Percentiles rank a stretch among this genome's conserved stretches.
Evolutionary conservation across 176 grass and related monocot genomes (phyloP).

Genomic region (Triticum urartu): DNA sequence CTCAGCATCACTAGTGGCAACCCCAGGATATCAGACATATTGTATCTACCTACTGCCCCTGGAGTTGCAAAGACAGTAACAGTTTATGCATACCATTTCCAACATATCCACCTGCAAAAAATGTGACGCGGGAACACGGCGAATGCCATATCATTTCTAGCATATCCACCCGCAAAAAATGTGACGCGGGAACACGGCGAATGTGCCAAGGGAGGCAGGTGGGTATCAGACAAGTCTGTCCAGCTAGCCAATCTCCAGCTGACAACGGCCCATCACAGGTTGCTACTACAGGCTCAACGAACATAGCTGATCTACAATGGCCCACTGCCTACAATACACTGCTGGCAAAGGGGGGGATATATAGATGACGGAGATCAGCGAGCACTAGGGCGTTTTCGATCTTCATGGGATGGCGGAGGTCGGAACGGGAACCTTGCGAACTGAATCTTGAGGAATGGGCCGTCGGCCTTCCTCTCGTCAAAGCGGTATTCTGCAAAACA

Average conservation of each 20-base stretch:
- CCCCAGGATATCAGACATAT: not conserved
- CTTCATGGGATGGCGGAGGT: slow-evolving; percentile 14
- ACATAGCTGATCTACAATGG: not conserved
- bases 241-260: not conserved
- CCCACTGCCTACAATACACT: not conserved
- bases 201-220: not conserved
- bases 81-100: not conserved
- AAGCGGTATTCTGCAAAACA: slow-evolving; percentile 64
- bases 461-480: slow-evolving; percentile 64
- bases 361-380: not conserved
- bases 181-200: not conserved
- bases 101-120: not conserved
- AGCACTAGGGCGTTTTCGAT: not conserved
- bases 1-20: not conserved
- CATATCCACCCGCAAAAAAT: not conserved
- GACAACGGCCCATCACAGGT: not conserved
- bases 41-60: not conserved
- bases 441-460: slow-evolving; percentile 42
- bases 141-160: not conserved
- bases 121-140: not conserved
- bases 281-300: not conserved
- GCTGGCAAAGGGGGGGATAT: not conserved
- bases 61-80: not conserved
- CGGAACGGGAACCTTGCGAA: slow-evolving; percentile 82
- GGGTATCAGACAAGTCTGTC: not conserved